Conservation (phyloP, 306 rosid genomes). For the Begonia fuchsioides region DNA sequence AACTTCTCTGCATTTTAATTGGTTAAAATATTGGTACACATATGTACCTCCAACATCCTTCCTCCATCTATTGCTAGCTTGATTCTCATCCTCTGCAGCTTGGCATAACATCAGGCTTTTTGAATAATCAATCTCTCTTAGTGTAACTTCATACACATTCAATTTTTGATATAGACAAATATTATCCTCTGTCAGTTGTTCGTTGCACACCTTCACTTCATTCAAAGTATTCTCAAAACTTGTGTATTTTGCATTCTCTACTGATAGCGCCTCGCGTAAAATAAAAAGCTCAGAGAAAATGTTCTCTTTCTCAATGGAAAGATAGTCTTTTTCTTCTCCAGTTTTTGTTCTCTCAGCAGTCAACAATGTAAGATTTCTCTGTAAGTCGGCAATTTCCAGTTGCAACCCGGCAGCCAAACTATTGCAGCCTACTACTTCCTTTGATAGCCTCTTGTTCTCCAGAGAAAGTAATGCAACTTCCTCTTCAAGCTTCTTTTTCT, state of each 20-base stretch:
- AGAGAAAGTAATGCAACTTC: constrained; percentile 32
- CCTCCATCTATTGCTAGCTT: constrained; percentile 17
- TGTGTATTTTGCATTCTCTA: constrained; percentile 30
- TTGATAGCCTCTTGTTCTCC: constrained; percentile 38
- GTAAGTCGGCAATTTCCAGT: constrained; percentile 37
- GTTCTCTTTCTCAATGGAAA: constrained; percentile 36
- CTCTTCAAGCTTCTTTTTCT: constrained; percentile 28
- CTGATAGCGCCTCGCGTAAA: constrained; percentile 36
- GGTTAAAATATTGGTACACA: constrained; percentile 20
- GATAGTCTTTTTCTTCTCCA: constrained; percentile 38
- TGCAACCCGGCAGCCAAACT: constrained; percentile 31
- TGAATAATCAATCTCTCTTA: constrained; percentile 26
- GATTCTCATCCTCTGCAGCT: constrained; percentile 23
- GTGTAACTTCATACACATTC: constrained; percentile 35
- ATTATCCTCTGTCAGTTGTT: constrained; percentile 56
- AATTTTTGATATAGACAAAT: constrained; percentile 35
- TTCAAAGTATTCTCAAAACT: constrained; percentile 39
- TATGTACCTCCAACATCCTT: constrained; percentile 20
- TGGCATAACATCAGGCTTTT: constrained; percentile 19
- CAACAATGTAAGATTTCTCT: constrained; percentile 35
- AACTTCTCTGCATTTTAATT: constrained; percentile 18
- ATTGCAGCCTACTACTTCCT: constrained; percentile 37
- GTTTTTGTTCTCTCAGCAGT: constrained; percentile 33
- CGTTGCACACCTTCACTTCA: constrained; percentile 31
- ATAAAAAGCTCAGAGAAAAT: constrained; percentile 33